Evolutionary conservation across 495 filamentous ascomycete genomes (phyloP), one percentile per base, ranked within the genome.

Genomic region (Aspergillus olivimuriae): DNA sequence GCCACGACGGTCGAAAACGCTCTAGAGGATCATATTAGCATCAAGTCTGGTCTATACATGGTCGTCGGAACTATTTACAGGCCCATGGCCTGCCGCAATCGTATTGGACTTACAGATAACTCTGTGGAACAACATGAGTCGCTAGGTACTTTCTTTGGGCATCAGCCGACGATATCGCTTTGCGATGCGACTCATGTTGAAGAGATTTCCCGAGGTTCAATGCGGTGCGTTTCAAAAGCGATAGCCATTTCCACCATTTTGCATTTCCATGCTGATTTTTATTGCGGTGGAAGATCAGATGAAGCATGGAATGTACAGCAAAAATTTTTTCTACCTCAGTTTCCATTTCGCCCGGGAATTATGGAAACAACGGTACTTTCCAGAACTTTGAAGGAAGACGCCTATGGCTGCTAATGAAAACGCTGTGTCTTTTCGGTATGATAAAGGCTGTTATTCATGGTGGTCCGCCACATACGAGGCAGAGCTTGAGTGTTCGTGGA

Each of bases 261-360:
- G 79, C 64, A 28, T 67, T 64, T 28, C 76, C 76, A 58, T 91
- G 86, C 62, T 92, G 87, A 61, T 91, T 91, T 51, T 81, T 82
- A 65, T 90, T 89, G 56, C 85, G 84, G 60, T 88, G 83, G 53
- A 77, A 76, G 36, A 88, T 66, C 52, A 85, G 64, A 42, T 78
- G 69, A 31, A 94, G 76, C 4, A 60, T 56, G 0, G 61, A 57
- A 46, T 65, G 52, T 2, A 68, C 50, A n/a, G 51, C 50, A 21
- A 41, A 43, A 5, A 70, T 47, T 30, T 63, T 55, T 20, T 61
- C 48, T 5, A 43, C 19, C 14, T 70, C 63, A 63, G 67, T 67
- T 43, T 41, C 19, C 11, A 28, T 31, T 19, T 16, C 1, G n/a
- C n/a, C n/a, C n/a, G n/a, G n/a, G n/a, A n/a, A n/a, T n/a, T n/a